Evolutionary conservation across 768 basidiomycete species (phyloP).

Genomic region (Collybiopsis luxurians): DNA sequence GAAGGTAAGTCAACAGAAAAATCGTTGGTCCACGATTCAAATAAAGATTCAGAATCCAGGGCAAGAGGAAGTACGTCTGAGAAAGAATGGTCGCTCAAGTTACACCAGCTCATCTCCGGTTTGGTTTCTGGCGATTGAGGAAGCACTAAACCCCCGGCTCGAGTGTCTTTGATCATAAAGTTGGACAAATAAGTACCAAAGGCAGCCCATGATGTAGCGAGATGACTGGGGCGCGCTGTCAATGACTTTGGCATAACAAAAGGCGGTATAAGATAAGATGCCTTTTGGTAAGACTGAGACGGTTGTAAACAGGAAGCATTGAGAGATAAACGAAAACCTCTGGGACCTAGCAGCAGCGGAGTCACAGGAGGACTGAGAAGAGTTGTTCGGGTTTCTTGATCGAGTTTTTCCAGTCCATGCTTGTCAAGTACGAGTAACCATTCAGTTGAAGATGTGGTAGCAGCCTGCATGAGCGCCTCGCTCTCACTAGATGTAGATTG

Average conservation of each 20-base stretch:
- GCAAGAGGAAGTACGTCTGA: background rate
- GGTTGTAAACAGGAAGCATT: conserved; percentile 30
- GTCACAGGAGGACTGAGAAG: conserved; percentile 41
- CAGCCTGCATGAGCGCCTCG: conserved; percentile 26
- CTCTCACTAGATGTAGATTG: background rate
- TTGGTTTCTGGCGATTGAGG: conserved; percentile 4
- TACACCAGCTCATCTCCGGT: background rate
- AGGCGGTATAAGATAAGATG: conserved; percentile 58
- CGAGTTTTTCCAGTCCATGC: conserved; percentile 34
- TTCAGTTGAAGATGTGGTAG: conserved; percentile 38
- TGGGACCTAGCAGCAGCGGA: conserved; percentile 40
- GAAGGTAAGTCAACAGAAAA: conserved; percentile 2
- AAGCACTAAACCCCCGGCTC: conserved; percentile 15
- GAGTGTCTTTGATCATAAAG: conserved; percentile 18
- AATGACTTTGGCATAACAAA: conserved; percentile 44
- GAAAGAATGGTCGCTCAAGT: conserved; percentile 14
- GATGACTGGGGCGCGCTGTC: conserved; percentile 15
- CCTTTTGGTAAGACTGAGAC: conserved; percentile 30
- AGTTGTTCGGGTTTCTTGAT: conserved; percentile 26
- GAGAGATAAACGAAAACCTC: conserved; percentile 23
- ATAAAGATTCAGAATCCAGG: conserved; percentile 4
- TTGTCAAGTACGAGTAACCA: conserved; percentile 55
- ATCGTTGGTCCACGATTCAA: conserved; percentile 9
- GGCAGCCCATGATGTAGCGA: conserved; percentile 22
- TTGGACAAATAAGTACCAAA: conserved; percentile 15